phyloP scores from a whole-genome alignment of 306 rosid genomes.

The Arachis hypogaea region DNA sequence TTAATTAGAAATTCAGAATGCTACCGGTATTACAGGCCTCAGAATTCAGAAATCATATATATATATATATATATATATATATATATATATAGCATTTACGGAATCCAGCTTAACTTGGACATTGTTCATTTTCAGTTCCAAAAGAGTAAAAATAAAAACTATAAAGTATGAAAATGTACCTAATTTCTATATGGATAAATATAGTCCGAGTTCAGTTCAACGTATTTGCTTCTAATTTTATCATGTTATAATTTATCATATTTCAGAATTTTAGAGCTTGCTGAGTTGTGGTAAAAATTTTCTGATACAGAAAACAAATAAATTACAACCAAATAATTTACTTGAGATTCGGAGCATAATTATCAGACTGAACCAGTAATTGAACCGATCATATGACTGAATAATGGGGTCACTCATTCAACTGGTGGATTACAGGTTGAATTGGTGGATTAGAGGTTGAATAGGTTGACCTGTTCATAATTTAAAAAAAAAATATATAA shows the following conservation, averaged over 20 bases:
- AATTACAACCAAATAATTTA: too few relatives aligned
- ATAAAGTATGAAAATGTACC: conserved; percentile 41
- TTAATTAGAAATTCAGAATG: not conserved
- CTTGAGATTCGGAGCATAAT: too few relatives aligned
- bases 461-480: too few relatives aligned
- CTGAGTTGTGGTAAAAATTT: not conserved
- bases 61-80: too few relatives aligned
- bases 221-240: not conserved
- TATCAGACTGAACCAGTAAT: too few relatives aligned
- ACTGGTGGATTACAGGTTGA: too few relatives aligned
- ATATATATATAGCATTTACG: not conserved
- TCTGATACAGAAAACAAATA: not conserved
- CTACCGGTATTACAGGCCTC: too few relatives aligned
- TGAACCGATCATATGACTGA: too few relatives aligned
- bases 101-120: not conserved
- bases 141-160: not conserved
- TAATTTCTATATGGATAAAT: conserved; percentile 95
- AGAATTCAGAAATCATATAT: not conserved
- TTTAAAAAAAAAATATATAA: too few relatives aligned
- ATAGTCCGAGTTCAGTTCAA: conserved; percentile 70
- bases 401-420: too few relatives aligned
- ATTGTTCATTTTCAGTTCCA: conserved; percentile 1
- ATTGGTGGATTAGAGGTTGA: too few relatives aligned
- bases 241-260: not conserved
- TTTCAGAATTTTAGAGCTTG: not conserved